A percentile compares a stretch with the other conserved stretches of the same genome.
phyloP scores from a whole-genome alignment of 2,329 filamentous ascomycete genomes.

The Didymella glomerata region DNA sequence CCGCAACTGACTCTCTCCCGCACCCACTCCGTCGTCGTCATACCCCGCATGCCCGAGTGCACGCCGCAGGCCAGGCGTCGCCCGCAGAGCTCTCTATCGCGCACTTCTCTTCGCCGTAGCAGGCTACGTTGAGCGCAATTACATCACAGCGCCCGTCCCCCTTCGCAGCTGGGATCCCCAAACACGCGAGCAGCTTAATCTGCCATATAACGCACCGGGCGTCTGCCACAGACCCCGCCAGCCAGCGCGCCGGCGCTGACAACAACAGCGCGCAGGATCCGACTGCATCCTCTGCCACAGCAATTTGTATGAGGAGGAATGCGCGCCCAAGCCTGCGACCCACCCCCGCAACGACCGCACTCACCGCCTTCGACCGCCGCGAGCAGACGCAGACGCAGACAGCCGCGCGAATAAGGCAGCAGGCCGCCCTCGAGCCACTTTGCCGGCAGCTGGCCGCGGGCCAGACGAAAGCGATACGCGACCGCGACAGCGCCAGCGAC shows the following conservation, averaged over 20 bases:
- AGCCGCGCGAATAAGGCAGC: conserved; percentile 11
- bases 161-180: conserved; percentile 42
- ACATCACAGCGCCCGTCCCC: conserved; percentile 23
- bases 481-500: conserved; percentile 8
- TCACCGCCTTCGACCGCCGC: conserved; percentile 22
- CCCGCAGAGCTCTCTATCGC: conserved; percentile 15
- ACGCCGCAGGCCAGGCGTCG: conserved; percentile 24
- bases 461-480: conserved; percentile 11
- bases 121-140: conserved; percentile 19
- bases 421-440: conserved; percentile 10
- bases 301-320: conserved; percentile 28
- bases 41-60: conserved; percentile 30
- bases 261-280: conserved; percentile 27
- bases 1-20: conserved; percentile 21
- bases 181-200: conserved; percentile 22
- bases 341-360: conserved; percentile 29
- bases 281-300: conserved; percentile 16
- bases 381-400: conserved; percentile 15
- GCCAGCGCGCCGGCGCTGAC: conserved; percentile 32
- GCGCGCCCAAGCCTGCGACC: conserved; percentile 30
- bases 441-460: conserved; percentile 18
- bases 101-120: conserved; percentile 14
- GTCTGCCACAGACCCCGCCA: conserved; percentile 35
- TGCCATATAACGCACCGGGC: conserved; percentile 35
- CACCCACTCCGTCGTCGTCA: conserved; percentile 9